Percentiles rank a stretch among this genome's conserved stretches.
Conservation (phyloP, 371 early-diverging fungal species). For the Mortierella sp. region DNA sequence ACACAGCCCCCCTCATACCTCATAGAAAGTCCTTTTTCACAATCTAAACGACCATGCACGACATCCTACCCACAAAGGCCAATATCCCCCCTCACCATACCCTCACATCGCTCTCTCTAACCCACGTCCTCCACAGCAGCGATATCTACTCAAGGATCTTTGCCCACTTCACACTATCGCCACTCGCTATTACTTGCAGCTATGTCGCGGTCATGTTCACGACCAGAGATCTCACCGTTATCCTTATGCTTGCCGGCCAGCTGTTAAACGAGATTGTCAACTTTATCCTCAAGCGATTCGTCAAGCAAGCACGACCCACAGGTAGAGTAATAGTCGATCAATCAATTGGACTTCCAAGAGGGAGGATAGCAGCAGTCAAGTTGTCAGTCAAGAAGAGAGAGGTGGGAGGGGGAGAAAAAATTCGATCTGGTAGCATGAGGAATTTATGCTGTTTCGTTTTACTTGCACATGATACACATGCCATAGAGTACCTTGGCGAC, state of each 20-base stretch:
- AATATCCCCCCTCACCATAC: slow-evolving; percentile 37
- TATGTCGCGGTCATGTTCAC: slow-evolving; percentile 84
- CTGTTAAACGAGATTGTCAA: slow-evolving; percentile 85
- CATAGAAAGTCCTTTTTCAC: background rate
- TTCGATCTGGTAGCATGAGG: background rate
- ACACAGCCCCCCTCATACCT: background rate
- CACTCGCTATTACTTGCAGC: slow-evolving; percentile 85
- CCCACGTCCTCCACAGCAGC: slow-evolving; percentile 74
- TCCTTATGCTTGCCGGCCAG: slow-evolving; percentile 86
- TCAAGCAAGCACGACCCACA: slow-evolving; percentile 83
- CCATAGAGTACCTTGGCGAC: slow-evolving; percentile 82
- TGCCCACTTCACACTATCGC: slow-evolving; percentile 82
- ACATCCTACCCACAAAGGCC: slow-evolving; percentile 9
- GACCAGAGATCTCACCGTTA: slow-evolving; percentile 80
- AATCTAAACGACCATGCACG: background rate
- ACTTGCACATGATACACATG: slow-evolving; percentile 13
- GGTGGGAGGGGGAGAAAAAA: background rate
- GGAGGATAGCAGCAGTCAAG: background rate
- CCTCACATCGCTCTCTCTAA: slow-evolving; percentile 75
- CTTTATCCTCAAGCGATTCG: slow-evolving; percentile 74
- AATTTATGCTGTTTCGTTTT: background rate
- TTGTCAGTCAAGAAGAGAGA: background rate
- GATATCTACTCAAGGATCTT: slow-evolving; percentile 68
- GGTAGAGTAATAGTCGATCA: slow-evolving; percentile 54
- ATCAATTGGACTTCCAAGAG: too few relatives aligned